Conservation (phyloP, 768 basidiomycete species). For the Favolaschia claudopus region DNA sequence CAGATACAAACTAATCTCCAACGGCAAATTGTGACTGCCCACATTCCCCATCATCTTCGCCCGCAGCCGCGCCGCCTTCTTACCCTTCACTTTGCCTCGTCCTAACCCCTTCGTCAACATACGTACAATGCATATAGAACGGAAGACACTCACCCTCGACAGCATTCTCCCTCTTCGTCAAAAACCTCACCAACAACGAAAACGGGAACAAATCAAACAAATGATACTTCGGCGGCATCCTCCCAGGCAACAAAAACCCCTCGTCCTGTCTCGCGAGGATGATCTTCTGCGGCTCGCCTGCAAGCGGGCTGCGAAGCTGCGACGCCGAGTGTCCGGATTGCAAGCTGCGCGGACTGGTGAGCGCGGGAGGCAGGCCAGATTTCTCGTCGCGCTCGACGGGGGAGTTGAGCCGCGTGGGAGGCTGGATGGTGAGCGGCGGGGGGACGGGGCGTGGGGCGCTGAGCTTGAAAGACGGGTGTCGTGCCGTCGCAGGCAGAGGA, state of each 20-base stretch:
- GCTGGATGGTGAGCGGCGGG: slow-evolving; percentile 35
- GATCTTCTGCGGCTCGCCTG: slow-evolving; percentile 38
- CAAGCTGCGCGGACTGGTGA: slow-evolving; percentile 1
- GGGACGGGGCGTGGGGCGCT: slow-evolving; percentile 28
- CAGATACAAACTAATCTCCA: slow-evolving; percentile 74
- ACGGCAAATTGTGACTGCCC: slow-evolving; percentile 67
- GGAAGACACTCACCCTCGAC: too few species aligned
- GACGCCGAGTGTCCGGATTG: slow-evolving; percentile 10
- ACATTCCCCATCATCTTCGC: slow-evolving; percentile 52
- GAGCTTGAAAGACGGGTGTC: slow-evolving; percentile 10
- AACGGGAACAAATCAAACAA: slow-evolving; percentile 76
- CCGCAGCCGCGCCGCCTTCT: slow-evolving; percentile 62
- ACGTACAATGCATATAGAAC: too few species aligned
- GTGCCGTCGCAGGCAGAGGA: slow-evolving; percentile 36
- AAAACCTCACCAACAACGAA: slow-evolving; percentile 58
- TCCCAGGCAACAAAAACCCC: slow-evolving; percentile 56
- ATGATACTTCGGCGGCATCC: slow-evolving; percentile 64
- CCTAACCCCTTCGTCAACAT: too few species aligned
- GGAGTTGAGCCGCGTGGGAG: slow-evolving; percentile 23
- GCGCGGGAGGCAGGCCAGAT: not conserved
- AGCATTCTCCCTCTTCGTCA: slow-evolving; percentile 57
- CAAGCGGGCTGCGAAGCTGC: too few species aligned
- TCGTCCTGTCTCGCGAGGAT: slow-evolving; percentile 53
- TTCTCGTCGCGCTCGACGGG: slow-evolving; percentile 22
- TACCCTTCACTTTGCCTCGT: slow-evolving; percentile 67